Evolutionary conservation across 1,284 basidiomycete species (phyloP), one percentile per base, ranked within the genome.

Genomic region (Amylostereum areolatum): DNA sequence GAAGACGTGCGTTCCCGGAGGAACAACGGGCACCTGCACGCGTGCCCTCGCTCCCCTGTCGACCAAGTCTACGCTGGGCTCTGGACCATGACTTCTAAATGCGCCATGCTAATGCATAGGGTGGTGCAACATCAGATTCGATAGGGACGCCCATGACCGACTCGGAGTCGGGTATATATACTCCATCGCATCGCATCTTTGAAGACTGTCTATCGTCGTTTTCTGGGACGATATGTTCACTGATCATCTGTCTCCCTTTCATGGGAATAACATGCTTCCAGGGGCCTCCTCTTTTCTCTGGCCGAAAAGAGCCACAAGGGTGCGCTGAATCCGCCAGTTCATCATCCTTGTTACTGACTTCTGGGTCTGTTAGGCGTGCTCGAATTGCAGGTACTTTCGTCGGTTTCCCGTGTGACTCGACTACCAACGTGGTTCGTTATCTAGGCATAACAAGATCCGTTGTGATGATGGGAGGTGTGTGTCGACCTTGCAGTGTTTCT

Each of bases 361-460:
- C 30, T 29, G 6, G 34, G 9, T 35, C 34, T 7, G 12, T 7
- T n/a, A 79, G 77, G 77, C 78, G 37, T 80, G 77, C 60, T 74
- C 77, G 12, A 77, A 66, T 48, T 80, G 78, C 72, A 80, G 77
- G 77, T 79, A 55, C 50, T 58, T 55, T 52, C 37, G 42, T 55
- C 25, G 33, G 25, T 18, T 7, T 25, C 33, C 25, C 10, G 12
- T 39, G 37, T n/a, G 41, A 18, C 30, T 44, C 8, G 40, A 24
- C 45, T 24, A 11, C 3, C 35, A 8, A 44, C 33, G 37, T 32
- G 10, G 40, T 28, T 10, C 18, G 18, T 18, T 18, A 11, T 40
- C 25, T 52, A 81, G 80, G 57, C 74, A 74, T 53, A 76, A 82
- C 59, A 81, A 82, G 61, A 73, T 77, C 49, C 72, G 74, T 53